Evolutionary conservation across 805 yeast genomes (phyloP).

Genomic region (Wickerhamomyces tratensis): DNA sequence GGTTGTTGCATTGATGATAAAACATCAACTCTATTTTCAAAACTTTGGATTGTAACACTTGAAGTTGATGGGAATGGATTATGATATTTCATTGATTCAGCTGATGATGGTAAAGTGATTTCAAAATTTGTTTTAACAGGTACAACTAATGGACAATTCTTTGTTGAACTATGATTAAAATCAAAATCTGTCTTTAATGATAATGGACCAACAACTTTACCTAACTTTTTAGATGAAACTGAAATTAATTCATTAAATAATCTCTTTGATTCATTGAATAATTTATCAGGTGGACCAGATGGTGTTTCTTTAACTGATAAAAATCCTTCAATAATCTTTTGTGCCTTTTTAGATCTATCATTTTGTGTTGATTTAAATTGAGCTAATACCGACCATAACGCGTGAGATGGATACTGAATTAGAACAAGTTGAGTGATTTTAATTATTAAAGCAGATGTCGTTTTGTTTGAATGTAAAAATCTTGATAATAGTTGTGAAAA

Average conservation of each 20-base stretch:
- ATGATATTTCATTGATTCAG: slow-evolving; percentile 29
- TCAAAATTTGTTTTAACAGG: slow-evolving; percentile 69
- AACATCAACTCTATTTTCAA: slow-evolving; percentile 61
- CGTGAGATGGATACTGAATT: slow-evolving; percentile 64
- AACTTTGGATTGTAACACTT: slow-evolving; percentile 45
- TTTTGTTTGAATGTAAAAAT: slow-evolving; percentile 49
- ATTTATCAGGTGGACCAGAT: neutral
- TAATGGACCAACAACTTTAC: slow-evolving; percentile 7
- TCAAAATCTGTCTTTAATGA: slow-evolving; percentile 30
- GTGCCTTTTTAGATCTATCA: slow-evolving; percentile 37
- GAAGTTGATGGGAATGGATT: slow-evolving; percentile 35
- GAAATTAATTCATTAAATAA: slow-evolving; percentile 17
- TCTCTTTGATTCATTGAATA: slow-evolving; percentile 14
- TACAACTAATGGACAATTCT: slow-evolving; percentile 51
- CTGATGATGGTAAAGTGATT: slow-evolving; percentile 47
- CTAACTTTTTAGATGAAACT: slow-evolving; percentile 15
- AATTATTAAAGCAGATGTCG: slow-evolving; percentile 45
- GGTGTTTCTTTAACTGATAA: slow-evolving; percentile 4
- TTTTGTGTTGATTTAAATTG: slow-evolving; percentile 49
- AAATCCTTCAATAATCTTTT: slow-evolving; percentile 27
- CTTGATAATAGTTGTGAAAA: slow-evolving; percentile 82
- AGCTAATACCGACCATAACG: slow-evolving; percentile 78
- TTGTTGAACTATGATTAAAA: slow-evolving; percentile 26
- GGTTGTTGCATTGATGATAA: slow-evolving; percentile 85
- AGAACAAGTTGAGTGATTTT: slow-evolving; percentile 50